These are phyloP conservation scores for Penicillium polonicum DNA, from an alignment of 2,329 filamentous ascomycete species.

Conservation along the genomic window DNA sequence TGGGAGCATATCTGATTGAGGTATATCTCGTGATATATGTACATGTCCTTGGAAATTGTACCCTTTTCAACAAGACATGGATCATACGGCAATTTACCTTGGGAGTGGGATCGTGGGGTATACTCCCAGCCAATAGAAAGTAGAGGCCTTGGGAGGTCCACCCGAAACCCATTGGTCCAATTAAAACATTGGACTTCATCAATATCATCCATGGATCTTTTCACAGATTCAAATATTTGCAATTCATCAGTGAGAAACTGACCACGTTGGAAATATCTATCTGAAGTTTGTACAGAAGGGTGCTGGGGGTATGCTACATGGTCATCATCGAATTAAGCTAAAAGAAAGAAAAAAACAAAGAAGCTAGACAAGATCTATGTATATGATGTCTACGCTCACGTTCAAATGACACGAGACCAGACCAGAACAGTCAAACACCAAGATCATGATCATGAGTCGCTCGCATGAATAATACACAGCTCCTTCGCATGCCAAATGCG, in stretches of 20 bases:
- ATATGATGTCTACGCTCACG: not conserved
- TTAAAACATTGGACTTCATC: not conserved
- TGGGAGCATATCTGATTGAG: not conserved
- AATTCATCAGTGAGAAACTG: no score
- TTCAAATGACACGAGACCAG: not conserved
- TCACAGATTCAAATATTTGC: not conserved
- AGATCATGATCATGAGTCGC: slow-evolving; percentile 4
- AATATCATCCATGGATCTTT: not conserved
- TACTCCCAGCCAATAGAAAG: not conserved
- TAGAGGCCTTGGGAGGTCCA: not conserved
- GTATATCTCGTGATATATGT: no score
- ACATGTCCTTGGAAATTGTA: not conserved
- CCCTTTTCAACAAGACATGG: not conserved
- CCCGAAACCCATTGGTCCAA: not conserved
- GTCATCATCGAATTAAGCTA: slow-evolving; percentile 7
- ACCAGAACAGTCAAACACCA: not conserved
- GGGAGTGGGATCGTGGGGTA: not conserved
- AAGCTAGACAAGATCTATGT: not conserved
- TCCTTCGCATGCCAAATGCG: slow-evolving; percentile 49
- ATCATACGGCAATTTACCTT: no score
- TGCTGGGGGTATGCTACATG: slow-evolving; percentile 44
- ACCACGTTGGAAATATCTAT: not conserved
- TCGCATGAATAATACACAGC: slow-evolving; percentile 45
- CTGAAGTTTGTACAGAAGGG: slow-evolving; percentile 31
- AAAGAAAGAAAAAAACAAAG: not conserved